Percentiles rank a stretch among this genome's conserved stretches.
phyloP scores from a whole-genome alignment of 192 early-diverging fungal species.

The Backusella circina region DNA sequence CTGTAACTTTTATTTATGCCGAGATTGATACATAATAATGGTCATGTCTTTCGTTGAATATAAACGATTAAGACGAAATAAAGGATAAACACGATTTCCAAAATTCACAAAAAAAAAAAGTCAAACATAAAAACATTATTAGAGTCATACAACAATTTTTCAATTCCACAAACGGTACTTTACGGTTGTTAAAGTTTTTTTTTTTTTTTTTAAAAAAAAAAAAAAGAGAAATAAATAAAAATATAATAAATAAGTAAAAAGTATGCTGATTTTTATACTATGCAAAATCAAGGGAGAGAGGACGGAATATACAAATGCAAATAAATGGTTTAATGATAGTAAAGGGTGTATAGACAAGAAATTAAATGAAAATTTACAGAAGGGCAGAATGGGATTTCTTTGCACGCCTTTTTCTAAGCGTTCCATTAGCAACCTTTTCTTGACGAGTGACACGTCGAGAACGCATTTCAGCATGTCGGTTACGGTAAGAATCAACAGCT shows the following conservation, averaged over 20 bases:
- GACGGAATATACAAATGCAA: neutral
- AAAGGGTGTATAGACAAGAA: neutral
- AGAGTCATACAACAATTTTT: too few relatives aligned
- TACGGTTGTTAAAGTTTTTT: too few relatives aligned
- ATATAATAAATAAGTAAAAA: neutral
- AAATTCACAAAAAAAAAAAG: too few relatives aligned
- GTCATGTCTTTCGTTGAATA: neutral
- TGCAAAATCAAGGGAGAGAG: neutral
- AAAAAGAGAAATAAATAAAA: neutral
- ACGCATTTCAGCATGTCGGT: constrained; percentile 57
- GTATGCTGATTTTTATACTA: neutral
- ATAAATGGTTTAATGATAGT: neutral
- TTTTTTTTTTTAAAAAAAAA: neutral
- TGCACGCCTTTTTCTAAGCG: constrained; percentile 38
- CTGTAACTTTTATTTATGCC: neutral
- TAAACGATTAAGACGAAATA: too few relatives aligned
- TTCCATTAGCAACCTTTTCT: constrained; percentile 64
- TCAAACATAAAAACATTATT: too few relatives aligned
- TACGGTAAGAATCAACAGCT: constrained; percentile 71
- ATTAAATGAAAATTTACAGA: neutral
- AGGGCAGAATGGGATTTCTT: constrained; percentile 10
- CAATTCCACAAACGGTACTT: too few relatives aligned
- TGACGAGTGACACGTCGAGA: constrained; percentile 64
- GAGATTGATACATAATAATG: neutral
- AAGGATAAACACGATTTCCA: too few relatives aligned